phyloP scores from a whole-genome alignment of 495 filamentous ascomycete genomes.

The Aspergillus ellipticus region DNA sequence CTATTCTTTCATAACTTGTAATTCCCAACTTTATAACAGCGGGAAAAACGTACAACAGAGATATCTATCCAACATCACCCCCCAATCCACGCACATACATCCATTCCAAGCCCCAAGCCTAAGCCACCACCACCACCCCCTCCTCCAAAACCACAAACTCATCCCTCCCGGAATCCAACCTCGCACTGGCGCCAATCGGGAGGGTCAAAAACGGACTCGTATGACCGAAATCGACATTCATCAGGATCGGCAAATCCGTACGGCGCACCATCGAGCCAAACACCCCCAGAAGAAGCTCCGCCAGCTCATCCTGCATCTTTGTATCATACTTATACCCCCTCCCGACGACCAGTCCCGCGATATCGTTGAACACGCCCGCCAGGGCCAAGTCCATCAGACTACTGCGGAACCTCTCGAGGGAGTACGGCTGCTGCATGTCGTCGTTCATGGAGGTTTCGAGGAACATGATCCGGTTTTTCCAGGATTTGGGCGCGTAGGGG shows the following conservation, averaged over 20 bases:
- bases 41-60: no score
- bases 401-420: not conserved
- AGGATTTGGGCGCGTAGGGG: not conserved
- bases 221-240: conserved; percentile 3
- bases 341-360: not conserved
- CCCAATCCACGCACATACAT: no score
- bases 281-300: not conserved
- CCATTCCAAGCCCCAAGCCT: not conserved
- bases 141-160: not conserved
- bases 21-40: no score
- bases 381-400: not conserved
- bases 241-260: not conserved
- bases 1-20: no score
- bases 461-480: not conserved
- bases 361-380: not conserved
- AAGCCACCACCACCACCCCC: no score
- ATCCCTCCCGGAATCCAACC: not conserved
- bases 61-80: no score
- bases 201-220: not conserved
- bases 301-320: not conserved
- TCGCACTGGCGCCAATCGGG: not conserved
- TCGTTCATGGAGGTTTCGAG: not conserved
- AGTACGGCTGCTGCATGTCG: not conserved
- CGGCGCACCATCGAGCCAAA: not conserved
- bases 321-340: not conserved